These are phyloP conservation scores for Aspergillus fumigatiaffinis DNA, from an alignment of 2,329 filamentous ascomycete species.

Conservation along the genomic window DNA sequence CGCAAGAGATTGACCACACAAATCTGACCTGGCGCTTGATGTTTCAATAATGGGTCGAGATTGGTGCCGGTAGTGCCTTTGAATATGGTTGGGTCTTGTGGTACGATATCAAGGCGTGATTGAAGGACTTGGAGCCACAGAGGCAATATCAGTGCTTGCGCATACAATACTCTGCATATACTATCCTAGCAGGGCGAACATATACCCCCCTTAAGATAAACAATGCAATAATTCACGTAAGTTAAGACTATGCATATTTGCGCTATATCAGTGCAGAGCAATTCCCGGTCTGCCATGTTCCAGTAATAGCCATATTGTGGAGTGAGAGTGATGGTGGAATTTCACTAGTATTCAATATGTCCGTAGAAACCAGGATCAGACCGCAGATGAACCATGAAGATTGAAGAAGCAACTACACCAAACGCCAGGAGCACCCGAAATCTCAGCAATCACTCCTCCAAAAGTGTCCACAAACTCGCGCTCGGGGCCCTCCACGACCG, in stretches of 20 bases:
- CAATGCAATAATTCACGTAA: too few species aligned
- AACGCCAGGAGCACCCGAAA: not conserved
- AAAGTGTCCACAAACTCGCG: conserved; percentile 32
- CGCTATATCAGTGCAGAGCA: too few species aligned
- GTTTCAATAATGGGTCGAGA: too few species aligned
- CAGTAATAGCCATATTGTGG: too few species aligned
- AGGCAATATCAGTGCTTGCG: not conserved
- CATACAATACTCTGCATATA: not conserved
- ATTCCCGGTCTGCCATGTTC: too few species aligned
- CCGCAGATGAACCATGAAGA: not conserved
- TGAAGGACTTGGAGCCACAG: too few species aligned
- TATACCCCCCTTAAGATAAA: not conserved
- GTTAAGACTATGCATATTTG: too few species aligned
- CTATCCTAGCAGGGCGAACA: not conserved
- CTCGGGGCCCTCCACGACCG: conserved; percentile 35
- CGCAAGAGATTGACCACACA: not conserved
- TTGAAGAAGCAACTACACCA: not conserved
- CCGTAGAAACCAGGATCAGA: too few species aligned
- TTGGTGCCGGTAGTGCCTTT: too few species aligned
- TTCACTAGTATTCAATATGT: not conserved
- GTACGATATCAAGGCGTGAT: too few species aligned
- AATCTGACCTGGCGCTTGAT: not conserved
- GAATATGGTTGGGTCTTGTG: too few species aligned
- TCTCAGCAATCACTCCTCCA: conserved; percentile 22
- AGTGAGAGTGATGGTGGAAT: too few species aligned